A percentile compares a stretch with the other conserved stretches of the same genome.
Evolutionary conservation across 768 basidiomycete genomes (phyloP).

Genomic region (Lepiota subincarnata): DNA sequence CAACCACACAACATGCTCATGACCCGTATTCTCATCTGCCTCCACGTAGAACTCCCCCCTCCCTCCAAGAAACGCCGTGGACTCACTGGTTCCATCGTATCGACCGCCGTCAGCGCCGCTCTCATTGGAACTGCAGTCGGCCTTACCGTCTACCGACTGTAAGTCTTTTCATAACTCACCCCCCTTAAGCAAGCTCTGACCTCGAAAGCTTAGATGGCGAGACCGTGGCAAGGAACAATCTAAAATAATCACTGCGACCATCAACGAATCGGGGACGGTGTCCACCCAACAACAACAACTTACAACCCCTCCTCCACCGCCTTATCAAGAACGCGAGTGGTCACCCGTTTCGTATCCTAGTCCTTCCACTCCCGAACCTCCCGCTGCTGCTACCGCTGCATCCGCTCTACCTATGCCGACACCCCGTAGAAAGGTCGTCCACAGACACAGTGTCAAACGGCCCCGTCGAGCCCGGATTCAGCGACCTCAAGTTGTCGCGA

Average conservation of each 20-base stretch:
- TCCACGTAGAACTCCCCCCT: slow-evolving; percentile 67
- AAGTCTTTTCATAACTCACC: slow-evolving; percentile 23
- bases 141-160: slow-evolving; percentile 84
- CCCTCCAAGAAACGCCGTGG: slow-evolving; percentile 78
- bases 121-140: slow-evolving; percentile 86
- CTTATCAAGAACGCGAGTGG: slow-evolving; percentile 63
- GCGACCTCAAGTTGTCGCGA: slow-evolving; percentile 2
- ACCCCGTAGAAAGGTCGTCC: slow-evolving; percentile 3
- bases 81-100: slow-evolving; percentile 78
- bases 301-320: slow-evolving; percentile 50
- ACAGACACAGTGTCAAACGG: slow-evolving; percentile 6
- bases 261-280: slow-evolving; percentile 6
- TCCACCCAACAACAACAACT: slow-evolving; percentile 8
- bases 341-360: slow-evolving; percentile 27
- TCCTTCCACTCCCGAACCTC: slow-evolving; percentile 25
- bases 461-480: slow-evolving; percentile 11
- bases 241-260: slow-evolving; percentile 14
- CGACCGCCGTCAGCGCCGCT: slow-evolving; percentile 80
- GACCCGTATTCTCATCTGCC: slow-evolving; percentile 37
- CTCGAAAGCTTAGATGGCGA: slow-evolving; percentile 55
- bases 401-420: slow-evolving; percentile 15
- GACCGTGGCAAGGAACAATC: slow-evolving; percentile 59
- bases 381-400: slow-evolving; percentile 29
- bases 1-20: slow-evolving; percentile 21
- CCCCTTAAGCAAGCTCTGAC: slow-evolving; percentile 2